Conservation (phyloP, 176 grass and related monocot genomes). For the Calamus simplicifolius region DNA sequence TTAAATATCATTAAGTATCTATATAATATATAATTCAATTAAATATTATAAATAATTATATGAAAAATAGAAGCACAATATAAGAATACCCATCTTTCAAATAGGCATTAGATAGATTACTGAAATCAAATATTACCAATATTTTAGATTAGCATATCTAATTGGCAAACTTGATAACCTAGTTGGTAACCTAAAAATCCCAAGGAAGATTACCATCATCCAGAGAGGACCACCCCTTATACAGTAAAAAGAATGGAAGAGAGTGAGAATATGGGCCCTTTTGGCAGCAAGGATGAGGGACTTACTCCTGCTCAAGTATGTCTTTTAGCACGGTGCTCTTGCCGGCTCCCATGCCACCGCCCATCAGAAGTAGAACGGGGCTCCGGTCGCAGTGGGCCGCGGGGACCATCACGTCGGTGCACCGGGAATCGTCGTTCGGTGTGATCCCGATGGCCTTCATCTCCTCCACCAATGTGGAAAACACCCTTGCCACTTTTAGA, state of each 20-base stretch:
- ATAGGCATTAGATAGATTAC: too few species aligned
- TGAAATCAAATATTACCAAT: too few species aligned
- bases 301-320: slow-evolving; percentile 62
- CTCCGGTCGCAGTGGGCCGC: slow-evolving; percentile 60
- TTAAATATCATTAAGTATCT: too few species aligned
- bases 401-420: slow-evolving; percentile 75
- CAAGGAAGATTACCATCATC: too few species aligned
- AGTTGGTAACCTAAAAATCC: too few species aligned
- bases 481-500: slow-evolving; percentile 77
- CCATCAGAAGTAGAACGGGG: slow-evolving; percentile 91
- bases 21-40: too few species aligned
- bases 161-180: too few species aligned
- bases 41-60: too few species aligned
- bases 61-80: too few species aligned
- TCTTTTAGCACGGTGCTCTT: slow-evolving; percentile 93
- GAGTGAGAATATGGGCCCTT: background rate
- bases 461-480: slow-evolving; percentile 85
- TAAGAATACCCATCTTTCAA: too few species aligned
- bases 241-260: background rate
- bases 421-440: background rate
- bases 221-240: too few species aligned
- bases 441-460: slow-evolving; percentile 40
- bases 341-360: slow-evolving; percentile 94
- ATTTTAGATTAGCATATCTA: too few species aligned
- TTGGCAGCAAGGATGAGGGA: background rate